Base-by-base conservation (phyloP, 164 flowering plant genomes). In the Aristolochia contorta region DNA sequence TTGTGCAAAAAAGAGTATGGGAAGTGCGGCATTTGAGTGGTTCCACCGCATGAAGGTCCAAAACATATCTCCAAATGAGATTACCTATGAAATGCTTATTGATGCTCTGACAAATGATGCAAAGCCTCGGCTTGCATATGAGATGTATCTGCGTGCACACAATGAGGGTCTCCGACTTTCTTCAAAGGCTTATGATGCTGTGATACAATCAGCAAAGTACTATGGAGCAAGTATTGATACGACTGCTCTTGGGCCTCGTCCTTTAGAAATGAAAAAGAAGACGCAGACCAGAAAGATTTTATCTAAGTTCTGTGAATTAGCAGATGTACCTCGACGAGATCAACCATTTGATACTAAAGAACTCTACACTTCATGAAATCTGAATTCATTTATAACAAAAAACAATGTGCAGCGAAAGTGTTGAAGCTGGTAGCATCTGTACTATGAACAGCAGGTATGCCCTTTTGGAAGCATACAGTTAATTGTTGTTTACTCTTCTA, bases 21-120 rank as follows among this genome's bases (percentile, higher is more conserved):
- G 86, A 21, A 74, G 84, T 52, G 67, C 68, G 27, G 99, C 96
- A 23, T 89, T 81, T 30, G 96, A 91, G 52, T 94, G 99, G 99
- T 94, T 91, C 65, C 81, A 84, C 46, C 80, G 85, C 1, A 85
- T 91, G 97, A 80, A 81, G 74, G 71, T 57, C 60, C 67, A 68
- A 64, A 74, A 75, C 50, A 66, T 89, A 46, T 7, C 70, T 1
- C 96, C 99, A 2, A 87, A 94, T 62, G 87, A 87, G 72, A 74
- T 89, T 43, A 85, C 88, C 2, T 94, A 91, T 56, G 96, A 84
- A 60, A 78, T 83, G 90, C 72, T 94, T 70, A 82, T 89, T 37
- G 78, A 78, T 71, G 96, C 90, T 61, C 90, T 91, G 41, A 78
- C 85, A 1, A 81, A 74, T 61, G 99, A 83, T 68, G 89, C 80